Conservation (phyloP, 2,329 filamentous ascomycete genomes). For the Cephalotrichum gorgonifer region DNA sequence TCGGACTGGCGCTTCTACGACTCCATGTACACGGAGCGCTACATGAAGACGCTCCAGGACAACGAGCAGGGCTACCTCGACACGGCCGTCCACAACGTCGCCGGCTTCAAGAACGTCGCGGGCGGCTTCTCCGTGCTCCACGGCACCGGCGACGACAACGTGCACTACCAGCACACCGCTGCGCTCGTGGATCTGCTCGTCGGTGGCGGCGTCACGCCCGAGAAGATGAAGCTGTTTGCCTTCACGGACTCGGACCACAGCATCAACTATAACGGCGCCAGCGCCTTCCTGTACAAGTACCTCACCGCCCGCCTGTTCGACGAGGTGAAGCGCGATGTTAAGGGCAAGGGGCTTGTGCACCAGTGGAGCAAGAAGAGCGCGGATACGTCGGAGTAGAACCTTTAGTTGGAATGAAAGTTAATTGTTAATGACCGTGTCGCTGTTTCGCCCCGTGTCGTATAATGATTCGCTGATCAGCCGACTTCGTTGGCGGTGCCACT, state of each 20-base stretch:
- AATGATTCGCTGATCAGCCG: too few relatives aligned
- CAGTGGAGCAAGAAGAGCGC: constrained; percentile 21
- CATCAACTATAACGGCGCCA: constrained; percentile 47
- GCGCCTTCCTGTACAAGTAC: constrained; percentile 49
- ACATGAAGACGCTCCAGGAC: constrained; percentile 52
- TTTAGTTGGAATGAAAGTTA: too few relatives aligned
- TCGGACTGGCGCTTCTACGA: constrained; percentile 64
- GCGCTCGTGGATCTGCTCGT: constrained; percentile 53
- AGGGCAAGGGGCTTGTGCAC: constrained; percentile 16
- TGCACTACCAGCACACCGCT: constrained; percentile 59
- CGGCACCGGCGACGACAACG: constrained; percentile 60
- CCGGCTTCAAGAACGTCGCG: constrained; percentile 51
- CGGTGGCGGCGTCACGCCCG: constrained; percentile 43
- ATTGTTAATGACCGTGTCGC: too few relatives aligned
- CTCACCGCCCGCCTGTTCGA: constrained; percentile 49
- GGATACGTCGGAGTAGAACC: not conserved
- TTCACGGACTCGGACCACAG: constrained; percentile 58
- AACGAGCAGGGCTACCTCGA: constrained; percentile 52
- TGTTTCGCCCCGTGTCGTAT: too few relatives aligned
- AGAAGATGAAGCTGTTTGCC: constrained; percentile 51
- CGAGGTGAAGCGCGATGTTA: constrained; percentile 46
- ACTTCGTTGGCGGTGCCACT: too few relatives aligned
- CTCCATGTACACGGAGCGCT: constrained; percentile 61
- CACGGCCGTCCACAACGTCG: constrained; percentile 45
- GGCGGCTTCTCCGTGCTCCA: constrained; percentile 55